Evolutionary conservation across 2,329 filamentous ascomycete species (phyloP), one percentile per base, ranked within the genome.

Genomic region (Fusarium torulosum): DNA sequence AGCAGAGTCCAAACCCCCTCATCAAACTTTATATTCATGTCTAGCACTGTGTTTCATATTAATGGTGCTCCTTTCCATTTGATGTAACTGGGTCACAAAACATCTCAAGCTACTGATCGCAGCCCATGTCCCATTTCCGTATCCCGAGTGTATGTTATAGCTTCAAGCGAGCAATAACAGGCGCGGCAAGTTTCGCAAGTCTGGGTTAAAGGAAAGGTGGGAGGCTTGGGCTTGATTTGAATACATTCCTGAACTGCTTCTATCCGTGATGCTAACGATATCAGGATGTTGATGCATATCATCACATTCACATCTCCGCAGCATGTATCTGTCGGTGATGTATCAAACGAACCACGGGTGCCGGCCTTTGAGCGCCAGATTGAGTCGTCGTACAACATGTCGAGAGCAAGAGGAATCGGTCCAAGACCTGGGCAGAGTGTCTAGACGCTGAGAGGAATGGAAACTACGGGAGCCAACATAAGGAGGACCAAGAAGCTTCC

Each of bases 301-400:
- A 45, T 43, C 23, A 46, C 25, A 47, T 40, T 40, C 45, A 49
- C 15, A 31, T 29, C 21, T 35, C 31, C 23, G 14, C 40, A 60
- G 19, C 45, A 37, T 53, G 25, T 15, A 15, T 29, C 31, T 62
- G 42, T 56, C 47, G 45, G 29, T 45, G 51, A 44, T 47, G 25
- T 27, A 47, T 15, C 23, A 27, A 45, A 33, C 37, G 43, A 42
- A 40, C 17, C 17, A 51, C 54, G 63, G 63, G 43, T 52, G 53
- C 47, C 58, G 47, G 57, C 57, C 35, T 55, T 37, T 35, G 42
- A 49, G 38, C 21, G n/a, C 42, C n/a, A 61, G 38, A 49, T 45
- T 43, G 27, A 38, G 58, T 25, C n/a, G 63, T 67, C 29, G 47
- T 47, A 67, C 63, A 40, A 51, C 47, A 59, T 59, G 20, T n/a